Conservation (phyloP, 768 basidiomycete genomes). For the Cantharellus anzutake region DNA sequence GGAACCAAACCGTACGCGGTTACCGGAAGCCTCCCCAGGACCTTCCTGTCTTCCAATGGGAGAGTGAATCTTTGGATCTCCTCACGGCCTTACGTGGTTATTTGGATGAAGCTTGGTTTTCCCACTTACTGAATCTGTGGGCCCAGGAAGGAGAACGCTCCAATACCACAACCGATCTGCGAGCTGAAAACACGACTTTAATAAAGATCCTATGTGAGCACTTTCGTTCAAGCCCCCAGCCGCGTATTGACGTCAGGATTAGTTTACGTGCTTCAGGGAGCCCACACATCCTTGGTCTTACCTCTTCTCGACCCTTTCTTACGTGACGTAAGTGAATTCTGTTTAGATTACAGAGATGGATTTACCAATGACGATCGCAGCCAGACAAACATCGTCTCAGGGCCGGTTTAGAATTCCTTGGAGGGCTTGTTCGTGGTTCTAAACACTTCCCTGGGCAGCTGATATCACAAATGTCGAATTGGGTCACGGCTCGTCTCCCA, state of each 20-base stretch:
- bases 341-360: background rate
- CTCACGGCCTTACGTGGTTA: constrained; percentile 32
- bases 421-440: constrained; percentile 47
- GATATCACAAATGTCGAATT: constrained; percentile 44
- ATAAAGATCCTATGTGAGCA: constrained; percentile 30
- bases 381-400: constrained; percentile 70
- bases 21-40: constrained; percentile 28
- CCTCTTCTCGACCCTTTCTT: background rate
- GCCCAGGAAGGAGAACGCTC: constrained; percentile 50
- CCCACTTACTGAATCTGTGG: constrained; percentile 44
- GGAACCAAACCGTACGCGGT: constrained; percentile 43
- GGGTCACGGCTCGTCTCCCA: constrained; percentile 43
- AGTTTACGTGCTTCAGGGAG: constrained; percentile 50
- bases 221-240: background rate
- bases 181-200: constrained; percentile 31
- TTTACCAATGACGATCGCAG: background rate
- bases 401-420: constrained; percentile 53
- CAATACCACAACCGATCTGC: constrained; percentile 32
- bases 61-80: constrained; percentile 27
- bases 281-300: constrained; percentile 27
- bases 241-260: background rate
- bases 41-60: constrained; percentile 31
- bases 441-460: constrained; percentile 60
- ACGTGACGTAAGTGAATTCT: background rate
- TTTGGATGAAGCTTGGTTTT: constrained; percentile 38